Base-by-base conservation (phyloP, 768 basidiomycete species). In the Naematelia aurantialba region DNA sequence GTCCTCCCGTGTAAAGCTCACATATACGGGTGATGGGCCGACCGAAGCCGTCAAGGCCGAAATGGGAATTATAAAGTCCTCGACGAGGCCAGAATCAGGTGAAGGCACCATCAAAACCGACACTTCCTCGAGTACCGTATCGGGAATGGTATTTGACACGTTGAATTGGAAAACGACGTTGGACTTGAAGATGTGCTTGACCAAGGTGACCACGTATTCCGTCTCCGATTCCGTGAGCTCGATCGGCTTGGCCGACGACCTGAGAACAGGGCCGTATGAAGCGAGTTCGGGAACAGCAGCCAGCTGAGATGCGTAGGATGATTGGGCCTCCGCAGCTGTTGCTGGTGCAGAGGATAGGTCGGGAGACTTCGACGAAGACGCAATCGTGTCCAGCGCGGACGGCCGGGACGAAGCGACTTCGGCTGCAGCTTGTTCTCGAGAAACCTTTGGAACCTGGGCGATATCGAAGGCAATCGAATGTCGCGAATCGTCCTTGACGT, bases 101-200 rank as follows among this genome's bases (percentile, higher is more conserved):
- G 86, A 83, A 5, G 89, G 85, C 65, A 86, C 84, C 91, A 98
- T 94, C 71, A 93, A 83, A 29, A 98, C 89, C 25, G 91, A 89
- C 27, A 94, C 90, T 66, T 91, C 85, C 76, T 98, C 96, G 63
- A 99, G 80, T 8, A 98, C 87, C 10, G 93, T 93, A 73, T 97
- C 93, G 3, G 91, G 88, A 55, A 99, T 82, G 19, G 96, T 99
- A 78, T 99, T 98, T 59, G 91, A 89, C 42, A 98, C 85, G 79
- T 98, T 98, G 83, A 92, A 98, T 89, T 99, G 94, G 85, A 99
- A 98, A 44, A 99, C 93, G 59, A 98, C 76, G 73, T 97, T 90
- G 61, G 91, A 89, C 74, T 85, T 86, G 83, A 91, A 99, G 58
- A 97, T 84, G 76, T 99, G 96, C 80, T 97, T 98, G 78, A 96